A percentile compares a stretch with the other conserved stretches of the same genome.
Conservation (phyloP, 257 asterid species). For the Solanum bulbocastanum region DNA sequence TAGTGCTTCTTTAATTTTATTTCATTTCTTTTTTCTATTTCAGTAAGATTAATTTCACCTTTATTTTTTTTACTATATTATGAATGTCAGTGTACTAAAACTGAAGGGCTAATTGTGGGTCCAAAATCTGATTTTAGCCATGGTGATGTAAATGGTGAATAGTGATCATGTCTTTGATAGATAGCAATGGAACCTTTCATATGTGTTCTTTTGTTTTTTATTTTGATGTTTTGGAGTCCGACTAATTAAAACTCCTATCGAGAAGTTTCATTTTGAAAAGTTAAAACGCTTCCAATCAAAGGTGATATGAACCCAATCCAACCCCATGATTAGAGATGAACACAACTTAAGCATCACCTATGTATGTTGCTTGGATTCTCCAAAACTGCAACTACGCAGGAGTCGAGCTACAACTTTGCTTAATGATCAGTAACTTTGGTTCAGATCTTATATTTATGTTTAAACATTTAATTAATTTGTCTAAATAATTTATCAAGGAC, state of each 20-base stretch:
- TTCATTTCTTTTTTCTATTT: not conserved
- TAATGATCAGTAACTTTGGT: not conserved
- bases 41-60: not conserved
- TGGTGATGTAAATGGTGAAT: not conserved
- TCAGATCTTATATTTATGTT: not conserved
- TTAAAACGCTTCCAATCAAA: not conserved
- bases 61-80: not conserved
- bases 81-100: not conserved
- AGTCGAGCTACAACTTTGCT: not conserved
- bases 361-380: not conserved
- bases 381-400: not conserved
- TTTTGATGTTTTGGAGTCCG: not conserved
- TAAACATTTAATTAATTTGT: not conserved
- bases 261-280: not conserved
- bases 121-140: not conserved
- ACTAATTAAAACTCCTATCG: rapidly evolving
- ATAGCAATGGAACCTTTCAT: not conserved
- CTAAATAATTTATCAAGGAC: not conserved
- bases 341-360: not conserved
- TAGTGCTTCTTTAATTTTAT: not conserved
- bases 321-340: not conserved
- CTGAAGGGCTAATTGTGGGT: not conserved
- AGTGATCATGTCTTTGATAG: not conserved
- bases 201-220: not conserved
- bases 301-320: not conserved